Percentiles rank a stretch among this genome's conserved stretches.
These are phyloP conservation scores for Immersiporthe knoxdaviesiana DNA, from an alignment of 2,329 filamentous ascomycete species.

Conservation along the genomic window DNA sequence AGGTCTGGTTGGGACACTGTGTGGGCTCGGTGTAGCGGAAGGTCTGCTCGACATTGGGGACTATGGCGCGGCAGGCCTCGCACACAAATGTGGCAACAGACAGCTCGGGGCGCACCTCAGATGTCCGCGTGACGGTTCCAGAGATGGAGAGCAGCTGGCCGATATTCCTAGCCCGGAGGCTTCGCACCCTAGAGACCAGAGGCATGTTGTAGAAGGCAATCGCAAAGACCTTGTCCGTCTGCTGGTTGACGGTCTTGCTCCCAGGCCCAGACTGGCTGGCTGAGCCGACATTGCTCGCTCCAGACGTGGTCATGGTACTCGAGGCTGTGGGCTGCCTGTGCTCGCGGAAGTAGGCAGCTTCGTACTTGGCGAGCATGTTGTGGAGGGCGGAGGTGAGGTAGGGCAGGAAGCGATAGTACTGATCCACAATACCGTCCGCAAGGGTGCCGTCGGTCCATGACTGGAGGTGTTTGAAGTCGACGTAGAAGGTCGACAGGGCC, in stretches of 20 bases:
- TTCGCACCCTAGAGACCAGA: slow-evolving; percentile 81
- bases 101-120: slow-evolving; percentile 92
- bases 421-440: slow-evolving; percentile 81
- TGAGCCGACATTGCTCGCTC: slow-evolving; percentile 63
- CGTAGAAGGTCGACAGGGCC: slow-evolving; percentile 81
- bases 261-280: slow-evolving; percentile 68
- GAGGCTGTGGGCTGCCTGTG: slow-evolving; percentile 84
- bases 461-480: slow-evolving; percentile 84
- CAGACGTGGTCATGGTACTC: slow-evolving; percentile 71
- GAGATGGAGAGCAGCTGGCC: slow-evolving; percentile 94
- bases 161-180: slow-evolving; percentile 86
- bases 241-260: slow-evolving; percentile 83
- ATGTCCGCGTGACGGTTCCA: slow-evolving; percentile 94
- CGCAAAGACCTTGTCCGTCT: slow-evolving; percentile 95
- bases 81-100: slow-evolving; percentile 92
- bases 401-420: slow-evolving; percentile 94
- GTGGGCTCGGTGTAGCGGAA: slow-evolving; percentile 97
- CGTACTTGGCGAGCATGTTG: slow-evolving; percentile 91
- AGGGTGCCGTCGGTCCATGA: slow-evolving; percentile 78
- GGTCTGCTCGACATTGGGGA: slow-evolving; percentile 93
- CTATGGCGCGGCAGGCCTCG: slow-evolving; percentile 80
- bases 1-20: slow-evolving; percentile 87
- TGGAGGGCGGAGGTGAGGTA: slow-evolving; percentile 88
- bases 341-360: slow-evolving; percentile 90
- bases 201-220: slow-evolving; percentile 93